Base-by-base conservation (phyloP, 192 early-diverging fungal genomes). In the Coemansia sp. region DNA sequence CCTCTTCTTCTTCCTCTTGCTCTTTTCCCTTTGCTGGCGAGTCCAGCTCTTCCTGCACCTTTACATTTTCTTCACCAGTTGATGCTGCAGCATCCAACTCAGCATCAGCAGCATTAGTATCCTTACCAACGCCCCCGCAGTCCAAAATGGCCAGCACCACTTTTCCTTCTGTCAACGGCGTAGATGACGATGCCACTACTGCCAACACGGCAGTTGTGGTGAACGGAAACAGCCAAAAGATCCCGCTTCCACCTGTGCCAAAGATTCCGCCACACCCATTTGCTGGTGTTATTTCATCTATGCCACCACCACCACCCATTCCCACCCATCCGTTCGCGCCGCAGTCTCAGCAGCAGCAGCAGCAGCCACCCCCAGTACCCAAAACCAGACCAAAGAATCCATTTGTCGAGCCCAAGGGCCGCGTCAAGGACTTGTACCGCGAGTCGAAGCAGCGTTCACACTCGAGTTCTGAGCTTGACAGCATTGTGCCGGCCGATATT, bases 391-490 rank as follows among this genome's bases (percentile, higher is more conserved):
- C 61, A 21, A 63, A 63, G 38, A 50, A 62, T 27, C 41, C 19
- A 18, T 34, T 46, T 21, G 30, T 21, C 41, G 60, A 46, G 44
- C 57, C 64, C 17, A 71, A 71, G 60, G 74, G 74, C 21, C 67
- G 67, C 0, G 27, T 77, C 7, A 60, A 64, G 25, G 68, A 70
- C 11, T 43, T 77, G 53, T 61, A 37, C 24, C 74, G 64, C 53
- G 74, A 77, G 38, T 66, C 67, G 21, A 70, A 69, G 61, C 68
- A 69, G 45, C 74, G 74, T 18, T 70, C 74, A 30, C 47, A 63
- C 40, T 78, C 74, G 14, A 78, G 74, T 50, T 78, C 74, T 0
- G 74, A 78, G 57, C 74, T 78, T 0, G 74, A 78, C 23, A 66
- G 66, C 50, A 63, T 78, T 18, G 74, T 78, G 39, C 69, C 74